Percentiles rank a stretch among this genome's conserved stretches.
Evolutionary conservation across 1,284 basidiomycete species (phyloP).

Genomic region (Ceratobasidium sp.): DNA sequence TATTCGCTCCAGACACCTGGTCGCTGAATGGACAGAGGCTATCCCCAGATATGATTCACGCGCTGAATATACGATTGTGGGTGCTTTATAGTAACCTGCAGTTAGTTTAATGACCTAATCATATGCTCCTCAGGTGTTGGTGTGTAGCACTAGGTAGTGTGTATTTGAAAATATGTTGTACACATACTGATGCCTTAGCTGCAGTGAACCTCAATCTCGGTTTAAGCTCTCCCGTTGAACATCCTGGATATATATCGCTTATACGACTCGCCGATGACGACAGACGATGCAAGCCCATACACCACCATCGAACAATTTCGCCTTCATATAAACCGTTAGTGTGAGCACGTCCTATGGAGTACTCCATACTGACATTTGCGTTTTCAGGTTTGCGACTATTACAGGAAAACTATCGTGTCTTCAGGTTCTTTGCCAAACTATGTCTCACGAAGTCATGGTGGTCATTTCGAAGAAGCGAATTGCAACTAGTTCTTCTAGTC

Average conservation of each 20-base stretch:
- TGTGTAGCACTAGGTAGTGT: not conserved
- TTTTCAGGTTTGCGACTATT: not conserved
- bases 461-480: no score
- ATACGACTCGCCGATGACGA: not conserved
- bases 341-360: not conserved
- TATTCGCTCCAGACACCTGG: not conserved
- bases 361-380: not conserved
- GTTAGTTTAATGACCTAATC: not conserved
- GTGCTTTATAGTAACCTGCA: not conserved
- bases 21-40: not conserved
- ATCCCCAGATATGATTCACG: not conserved
- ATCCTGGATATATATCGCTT: not conserved
- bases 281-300: not conserved
- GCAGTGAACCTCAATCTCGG: not conserved
- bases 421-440: not conserved
- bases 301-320: not conserved
- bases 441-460: no score
- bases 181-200: not conserved
- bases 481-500: no score
- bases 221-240: not conserved
- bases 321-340: slow-evolving; percentile 1
- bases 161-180: not conserved
- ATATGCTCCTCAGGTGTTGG: slow-evolving; percentile 8
- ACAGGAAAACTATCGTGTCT: not conserved
- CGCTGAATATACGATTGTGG: slow-evolving; percentile 10